These are phyloP conservation scores for Solanum ahanhuiri DNA, from an alignment of 257 asterid genomes.

Conservation along the genomic window DNA sequence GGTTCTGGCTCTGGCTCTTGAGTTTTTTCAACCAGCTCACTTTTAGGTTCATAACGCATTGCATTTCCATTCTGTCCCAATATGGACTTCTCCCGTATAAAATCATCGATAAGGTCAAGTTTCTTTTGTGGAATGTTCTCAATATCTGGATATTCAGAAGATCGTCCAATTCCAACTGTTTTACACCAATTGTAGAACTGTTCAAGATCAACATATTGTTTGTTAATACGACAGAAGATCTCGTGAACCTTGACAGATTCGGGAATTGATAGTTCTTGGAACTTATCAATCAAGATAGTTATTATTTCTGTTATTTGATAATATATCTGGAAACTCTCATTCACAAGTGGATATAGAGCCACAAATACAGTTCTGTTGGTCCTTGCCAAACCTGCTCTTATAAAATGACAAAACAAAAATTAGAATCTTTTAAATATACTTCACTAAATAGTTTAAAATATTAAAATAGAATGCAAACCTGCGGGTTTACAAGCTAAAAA, in stretches of 20 bases:
- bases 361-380: conserved; percentile 19
- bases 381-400: conserved; percentile 50
- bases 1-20: conserved; percentile 7
- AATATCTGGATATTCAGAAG: conserved; percentile 76
- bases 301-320: conserved; percentile 57
- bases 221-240: conserved; percentile 55
- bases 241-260: conserved; percentile 64
- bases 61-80: conserved; percentile 13
- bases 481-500: conserved; percentile 76
- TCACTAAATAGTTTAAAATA: not conserved
- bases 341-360: conserved; percentile 69
- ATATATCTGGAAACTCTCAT: conserved; percentile 66
- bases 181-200: conserved; percentile 65
- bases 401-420: not conserved
- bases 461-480: conserved; percentile 25
- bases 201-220: conserved; percentile 76
- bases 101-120: conserved; percentile 80
- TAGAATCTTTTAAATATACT: not conserved
- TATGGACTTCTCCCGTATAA: conserved; percentile 45
- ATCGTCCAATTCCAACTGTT: conserved; percentile 47
- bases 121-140: conserved; percentile 64
- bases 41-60: conserved; percentile 12
- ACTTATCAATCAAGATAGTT: conserved; percentile 56
- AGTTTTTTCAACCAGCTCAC: not conserved
- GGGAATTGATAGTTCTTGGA: conserved; percentile 62